Evolutionary conservation across 345 rosid species (phyloP), one percentile per base, ranked within the genome.

Genomic region (Euphorbia lathyris): DNA sequence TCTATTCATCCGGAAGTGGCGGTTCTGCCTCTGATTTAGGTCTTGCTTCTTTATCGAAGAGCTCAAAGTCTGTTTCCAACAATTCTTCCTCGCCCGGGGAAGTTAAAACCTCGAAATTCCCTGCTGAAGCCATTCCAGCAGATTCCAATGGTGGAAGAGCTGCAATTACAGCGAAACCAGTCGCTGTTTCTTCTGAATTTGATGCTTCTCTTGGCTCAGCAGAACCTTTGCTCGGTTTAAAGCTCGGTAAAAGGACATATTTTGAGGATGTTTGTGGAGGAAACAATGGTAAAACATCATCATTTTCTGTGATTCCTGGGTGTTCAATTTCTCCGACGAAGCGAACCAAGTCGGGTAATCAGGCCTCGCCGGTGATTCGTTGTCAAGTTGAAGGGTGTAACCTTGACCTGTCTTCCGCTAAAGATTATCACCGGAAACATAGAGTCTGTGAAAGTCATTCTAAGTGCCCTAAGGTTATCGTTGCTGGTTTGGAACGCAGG

Each of bases 301-400:
- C 82, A 9, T 36, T 67, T 69, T 79, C 88, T 67, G 58, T 58
- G 45, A 68, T 58, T 74, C 80, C 76, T 69, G 66, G 76, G 20
- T 78, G 89, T 19, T 78, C 89, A 51, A 76, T 68, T 77, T 65
- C 81, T 74, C 69, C 87, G 20, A 70, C 81, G 43, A 95, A 92
- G 91, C 90, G 79, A 88, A 77, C 86, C 59, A 91, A 84, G 72
- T 67, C 83, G 22, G 77, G 53, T 76, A 76, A 63, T 82, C 96
- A 82, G 83, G 76, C 68, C 62, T 63, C 70, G 60, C 78, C 77
- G 56, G 71, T 73, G 50, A 80, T 82, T 3, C 80, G 74, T 58
- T 92, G 97, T 76, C 93, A 87, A 76, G 98, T 92, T 22, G 93
- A 88, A 76, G 97, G 91, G 68, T 92, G 98, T 80, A 82, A 86